Conservation (phyloP, 1,284 basidiomycete species). For the Rhizoctonia solani region DNA sequence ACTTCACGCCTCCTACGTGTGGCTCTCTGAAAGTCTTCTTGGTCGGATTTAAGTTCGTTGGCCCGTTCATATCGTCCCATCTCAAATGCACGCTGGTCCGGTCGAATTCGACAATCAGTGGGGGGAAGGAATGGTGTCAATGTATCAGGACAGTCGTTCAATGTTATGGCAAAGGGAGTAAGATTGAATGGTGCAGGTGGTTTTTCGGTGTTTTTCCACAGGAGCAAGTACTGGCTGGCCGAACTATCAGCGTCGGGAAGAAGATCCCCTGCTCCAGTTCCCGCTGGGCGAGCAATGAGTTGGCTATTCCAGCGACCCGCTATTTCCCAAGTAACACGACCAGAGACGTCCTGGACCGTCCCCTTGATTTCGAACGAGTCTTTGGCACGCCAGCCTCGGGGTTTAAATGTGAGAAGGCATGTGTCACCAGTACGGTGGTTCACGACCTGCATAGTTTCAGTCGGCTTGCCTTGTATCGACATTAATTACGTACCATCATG, state of each 20-base stretch:
- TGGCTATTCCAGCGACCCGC: constrained; percentile 97
- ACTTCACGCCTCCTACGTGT: constrained; percentile 79
- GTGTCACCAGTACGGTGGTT: constrained; percentile 94
- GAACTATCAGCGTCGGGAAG: constrained; percentile 71
- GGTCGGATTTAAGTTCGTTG: constrained; percentile 81
- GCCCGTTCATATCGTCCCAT: constrained; percentile 88
- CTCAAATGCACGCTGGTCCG: constrained; percentile 96
- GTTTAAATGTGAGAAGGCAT: constrained; percentile 93
- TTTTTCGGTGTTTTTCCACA: constrained; percentile 95
- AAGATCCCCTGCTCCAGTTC: constrained; percentile 65
- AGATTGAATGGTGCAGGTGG: constrained; percentile 87
- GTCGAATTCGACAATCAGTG: constrained; percentile 92
- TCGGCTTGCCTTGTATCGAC: too few relatives aligned
- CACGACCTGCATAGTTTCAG: constrained; percentile 62
- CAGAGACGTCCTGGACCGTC: constrained; percentile 70
- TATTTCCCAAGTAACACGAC: constrained; percentile 81
- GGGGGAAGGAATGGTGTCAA: constrained; percentile 79
- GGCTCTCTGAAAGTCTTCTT: constrained; percentile 87
- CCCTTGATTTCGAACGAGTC: constrained; percentile 94
- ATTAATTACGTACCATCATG: constrained; percentile 69
- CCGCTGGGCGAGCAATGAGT: constrained; percentile 81
- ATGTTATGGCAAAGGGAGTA: constrained; percentile 90
- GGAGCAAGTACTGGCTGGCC: constrained; percentile 65
- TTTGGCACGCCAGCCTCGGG: constrained; percentile 90
- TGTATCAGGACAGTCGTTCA: constrained; percentile 78